Evolutionary conservation across 2,329 filamentous ascomycete genomes (phyloP).

Genomic region (Alternaria sp.): DNA sequence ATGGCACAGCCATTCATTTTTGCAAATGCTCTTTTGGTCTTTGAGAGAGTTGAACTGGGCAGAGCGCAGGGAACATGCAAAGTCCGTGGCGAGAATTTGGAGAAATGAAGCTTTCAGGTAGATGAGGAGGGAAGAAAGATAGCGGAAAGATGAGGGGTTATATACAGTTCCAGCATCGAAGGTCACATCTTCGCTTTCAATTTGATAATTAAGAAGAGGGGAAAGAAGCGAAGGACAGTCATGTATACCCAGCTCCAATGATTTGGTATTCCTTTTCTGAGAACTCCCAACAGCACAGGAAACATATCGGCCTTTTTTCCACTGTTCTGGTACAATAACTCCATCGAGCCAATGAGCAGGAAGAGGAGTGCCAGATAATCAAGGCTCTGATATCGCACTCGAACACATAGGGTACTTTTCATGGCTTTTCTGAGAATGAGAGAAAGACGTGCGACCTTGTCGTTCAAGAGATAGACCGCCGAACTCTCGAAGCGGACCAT

Average conservation of each 20-base stretch:
- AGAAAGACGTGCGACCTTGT: not conserved
- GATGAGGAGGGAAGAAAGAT: not conserved
- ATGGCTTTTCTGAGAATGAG: not conserved
- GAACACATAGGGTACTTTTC: not conserved
- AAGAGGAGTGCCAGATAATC: rapidly evolving
- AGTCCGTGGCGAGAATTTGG: rapidly evolving
- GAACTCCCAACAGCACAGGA: not conserved
- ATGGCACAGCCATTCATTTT: not conserved
- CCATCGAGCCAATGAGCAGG: not conserved
- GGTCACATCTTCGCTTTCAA: rapidly evolving
- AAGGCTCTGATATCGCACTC: not conserved
- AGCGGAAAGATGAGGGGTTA: not conserved
- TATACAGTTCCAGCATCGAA: not conserved
- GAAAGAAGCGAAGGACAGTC: not conserved
- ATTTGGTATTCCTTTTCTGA: not conserved
- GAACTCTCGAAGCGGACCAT: not conserved
- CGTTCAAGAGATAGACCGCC: not conserved
- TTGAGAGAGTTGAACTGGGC: not conserved
- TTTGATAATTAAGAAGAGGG: not conserved
- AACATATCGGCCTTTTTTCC: rapidly evolving
- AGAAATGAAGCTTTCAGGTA: not conserved
- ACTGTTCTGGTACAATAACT: too few relatives aligned
- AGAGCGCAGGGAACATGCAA: not conserved
- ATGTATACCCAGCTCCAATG: not conserved
- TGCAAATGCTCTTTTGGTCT: not conserved